Evolutionary conservation across 768 basidiomycete species (phyloP), one percentile per base, ranked within the genome.

Genomic region (Saitozyma sp.): DNA sequence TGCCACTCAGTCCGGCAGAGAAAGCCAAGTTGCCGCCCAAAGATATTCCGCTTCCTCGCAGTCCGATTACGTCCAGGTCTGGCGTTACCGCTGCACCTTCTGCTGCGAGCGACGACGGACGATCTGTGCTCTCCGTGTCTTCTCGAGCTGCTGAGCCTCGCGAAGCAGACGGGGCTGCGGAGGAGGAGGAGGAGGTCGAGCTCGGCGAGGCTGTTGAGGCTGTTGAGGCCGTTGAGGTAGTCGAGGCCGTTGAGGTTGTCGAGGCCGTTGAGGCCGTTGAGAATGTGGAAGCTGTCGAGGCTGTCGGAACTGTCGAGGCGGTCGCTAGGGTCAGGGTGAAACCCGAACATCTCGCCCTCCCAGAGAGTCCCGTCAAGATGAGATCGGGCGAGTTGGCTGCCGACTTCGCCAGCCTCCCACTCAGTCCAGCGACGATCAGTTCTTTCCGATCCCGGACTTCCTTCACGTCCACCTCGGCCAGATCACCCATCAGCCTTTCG

Each of bases 41-140:
- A n/a, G 58, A 53, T 29, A 64, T 71, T n/a, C 67, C 66, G 10
- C 41, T 68, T 8, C 70, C 67, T 16, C 13, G 14, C n/a, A 70
- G 66, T 59, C 69, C 65, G 16, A 41, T 50, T 20, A 7, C 13
- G 46, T 16, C 43, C 45, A 13, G 13, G 45, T 17, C 45, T 46
- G 13, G 45, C 45, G n/a, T 11, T 6, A 2, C 1, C 6, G 13
- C 13, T 46, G 13, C 45, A 11, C 13, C 45, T 13, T 46, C 45
- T 2, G 45, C 45, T 17, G 45, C 45, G 11, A 13, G 13, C 13
- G 13, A 46, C 1, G 45, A 46, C 5, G 29, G 29, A 46, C 45
- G 11, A 17, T 17, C 45, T 46, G 45, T 11, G 2, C n/a, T 17
- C 45, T 17, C 45, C 45, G 11, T 17, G 45, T 46, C 45, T 29